Evolutionary conservation across 2,329 filamentous ascomycete genomes (phyloP), one percentile per base, ranked within the genome.

Genomic region (Verticillium nubilum): DNA sequence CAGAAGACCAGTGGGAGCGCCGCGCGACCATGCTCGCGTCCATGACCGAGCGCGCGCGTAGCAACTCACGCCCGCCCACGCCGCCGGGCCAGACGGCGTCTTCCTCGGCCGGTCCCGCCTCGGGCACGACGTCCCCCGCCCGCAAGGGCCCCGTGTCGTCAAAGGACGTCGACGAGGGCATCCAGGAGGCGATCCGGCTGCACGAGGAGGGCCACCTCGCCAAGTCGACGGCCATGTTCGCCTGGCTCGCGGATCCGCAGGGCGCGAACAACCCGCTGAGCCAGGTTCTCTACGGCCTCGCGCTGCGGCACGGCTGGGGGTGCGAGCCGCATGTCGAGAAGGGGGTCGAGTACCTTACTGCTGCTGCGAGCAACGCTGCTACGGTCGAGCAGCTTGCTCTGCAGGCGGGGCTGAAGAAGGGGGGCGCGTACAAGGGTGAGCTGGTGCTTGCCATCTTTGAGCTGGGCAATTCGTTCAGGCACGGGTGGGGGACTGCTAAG

Each of bases 381-480:
- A 83, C 86, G 50, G 86, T 99, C 59, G 95, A 99, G 78, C 85
- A 90, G 58, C 80, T 92, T 67, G 95, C 95, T 29, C 85, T 98
- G 25, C 81, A 89, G 66, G 90, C 93, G 9, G 95, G 94, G 17
- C 85, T 96, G 74, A 95, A 92, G 75, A 96, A 95, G 75, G 95
- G 95, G 57, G 95, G 95, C 62, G 89, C 91, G 15, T 94, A 94
- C 52, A 99, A 98, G 77, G 95, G 95, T 61, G 95, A 99, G 80
- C 83, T 99, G 58, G 91, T 98, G 19, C 86, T 99, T 62, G 94
- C 95, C 62, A 98, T 99, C 64, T 98, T 95, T 69, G 95, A 99
- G 79, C 79, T 99, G 68, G 91, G 88, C 59, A 95, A 95, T 74
- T 94, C 86, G 76, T 98, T 97, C 80, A 87, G 95, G 62, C 86